phyloP scores from a whole-genome alignment of 257 asterid genomes.

The Solanum microdontum region DNA sequence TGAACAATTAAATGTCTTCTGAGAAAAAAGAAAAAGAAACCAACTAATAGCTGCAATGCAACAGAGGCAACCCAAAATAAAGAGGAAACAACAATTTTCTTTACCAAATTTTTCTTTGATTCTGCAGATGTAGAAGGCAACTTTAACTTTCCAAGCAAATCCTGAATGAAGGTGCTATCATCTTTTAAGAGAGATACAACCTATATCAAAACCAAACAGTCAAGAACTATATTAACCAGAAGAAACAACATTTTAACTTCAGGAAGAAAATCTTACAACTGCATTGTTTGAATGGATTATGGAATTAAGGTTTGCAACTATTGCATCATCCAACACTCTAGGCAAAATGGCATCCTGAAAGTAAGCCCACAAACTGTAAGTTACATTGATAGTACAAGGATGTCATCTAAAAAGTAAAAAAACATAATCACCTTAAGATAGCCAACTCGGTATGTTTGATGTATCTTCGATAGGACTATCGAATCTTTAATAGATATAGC shows the following conservation, averaged over 20 bases:
- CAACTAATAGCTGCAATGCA: background rate
- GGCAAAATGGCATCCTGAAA: slow-evolving; percentile 87
- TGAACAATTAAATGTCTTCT: background rate
- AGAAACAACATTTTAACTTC: background rate
- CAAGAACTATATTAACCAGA: slow-evolving; percentile 6
- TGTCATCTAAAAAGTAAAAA: background rate
- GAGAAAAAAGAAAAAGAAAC: background rate
- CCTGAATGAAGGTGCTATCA: slow-evolving; percentile 70
- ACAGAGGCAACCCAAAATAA: background rate
- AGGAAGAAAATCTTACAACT: slow-evolving; percentile 37
- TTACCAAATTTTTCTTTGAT: slow-evolving; percentile 73
- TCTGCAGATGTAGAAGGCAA: slow-evolving; percentile 47
- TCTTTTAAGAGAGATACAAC: slow-evolving; percentile 84
- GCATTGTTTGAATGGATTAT: slow-evolving; percentile 83
- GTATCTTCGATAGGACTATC: slow-evolving; percentile 73
- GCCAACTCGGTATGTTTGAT: slow-evolving; percentile 85
- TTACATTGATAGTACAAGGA: slow-evolving; percentile 1
- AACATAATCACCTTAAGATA: slow-evolving; percentile 65
- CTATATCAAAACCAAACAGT: slow-evolving; percentile 26
- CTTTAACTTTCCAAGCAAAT: slow-evolving; percentile 75
- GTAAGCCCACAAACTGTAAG: slow-evolving; percentile 14
- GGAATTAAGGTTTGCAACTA: slow-evolving; percentile 59
- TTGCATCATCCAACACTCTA: slow-evolving; percentile 62
- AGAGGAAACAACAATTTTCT: background rate
- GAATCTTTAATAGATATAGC: slow-evolving; percentile 83